Conservation (phyloP, 495 filamentous ascomycete species). For the Talaromyces adpressus region DNA sequence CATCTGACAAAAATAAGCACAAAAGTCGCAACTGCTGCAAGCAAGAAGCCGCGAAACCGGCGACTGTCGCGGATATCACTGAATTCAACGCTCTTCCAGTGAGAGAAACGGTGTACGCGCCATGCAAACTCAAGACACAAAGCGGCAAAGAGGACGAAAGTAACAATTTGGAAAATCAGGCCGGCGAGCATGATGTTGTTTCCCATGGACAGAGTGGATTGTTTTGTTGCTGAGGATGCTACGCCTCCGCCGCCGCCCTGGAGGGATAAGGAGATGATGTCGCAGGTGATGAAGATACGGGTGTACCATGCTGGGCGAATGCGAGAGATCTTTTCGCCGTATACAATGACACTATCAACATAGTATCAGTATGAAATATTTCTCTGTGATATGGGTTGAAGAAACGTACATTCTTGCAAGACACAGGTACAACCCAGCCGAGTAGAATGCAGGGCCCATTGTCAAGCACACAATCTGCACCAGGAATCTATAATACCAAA, state of each 20-base stretch:
- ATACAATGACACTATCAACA: conserved; percentile 13
- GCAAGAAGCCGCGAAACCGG: conserved; percentile 34
- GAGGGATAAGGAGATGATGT: conserved; percentile 44
- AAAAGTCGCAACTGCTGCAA: conserved; percentile 26
- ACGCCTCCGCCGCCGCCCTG: conserved; percentile 51
- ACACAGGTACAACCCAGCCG: too few relatives aligned
- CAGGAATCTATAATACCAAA: too few relatives aligned
- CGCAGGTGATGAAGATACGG: conserved; percentile 40
- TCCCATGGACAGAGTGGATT: conserved; percentile 20
- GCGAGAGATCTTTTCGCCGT: conserved; percentile 39
- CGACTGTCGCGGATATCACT: not conserved
- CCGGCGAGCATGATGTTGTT: conserved; percentile 50
- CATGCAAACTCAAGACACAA: conserved; percentile 43
- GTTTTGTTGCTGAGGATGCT: conserved; percentile 33
- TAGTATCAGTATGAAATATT: too few relatives aligned
- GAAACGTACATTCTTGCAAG: too few relatives aligned
- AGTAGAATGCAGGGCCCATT: too few relatives aligned
- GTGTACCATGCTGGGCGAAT: conserved; percentile 44
- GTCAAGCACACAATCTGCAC: too few relatives aligned
- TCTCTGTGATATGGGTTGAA: too few relatives aligned
- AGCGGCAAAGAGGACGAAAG: conserved; percentile 43
- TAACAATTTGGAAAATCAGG: conserved; percentile 46
- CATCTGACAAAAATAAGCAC: conserved; percentile 54
- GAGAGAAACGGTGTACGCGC: conserved; percentile 21
- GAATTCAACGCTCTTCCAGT: not conserved